Conservation (phyloP, 805 yeast genomes). For the Monosporozyma unispora region DNA sequence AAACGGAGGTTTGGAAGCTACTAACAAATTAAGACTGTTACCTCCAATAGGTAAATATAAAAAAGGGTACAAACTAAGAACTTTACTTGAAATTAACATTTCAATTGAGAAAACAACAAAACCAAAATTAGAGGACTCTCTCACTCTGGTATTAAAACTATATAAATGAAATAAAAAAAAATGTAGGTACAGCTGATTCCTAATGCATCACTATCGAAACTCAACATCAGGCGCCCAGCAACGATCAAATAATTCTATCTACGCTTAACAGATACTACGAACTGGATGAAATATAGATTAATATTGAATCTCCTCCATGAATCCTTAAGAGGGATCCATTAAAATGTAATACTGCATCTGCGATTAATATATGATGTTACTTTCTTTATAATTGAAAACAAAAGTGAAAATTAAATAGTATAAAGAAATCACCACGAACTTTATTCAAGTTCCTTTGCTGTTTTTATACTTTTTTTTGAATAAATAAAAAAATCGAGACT, state of each 20-base stretch:
- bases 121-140: too few species aligned
- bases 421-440: not conserved
- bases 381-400: constrained; percentile 6
- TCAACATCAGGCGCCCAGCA: constrained; percentile 38
- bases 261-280: constrained; percentile 20
- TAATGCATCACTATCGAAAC: constrained; percentile 25
- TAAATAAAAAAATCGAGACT: too few species aligned
- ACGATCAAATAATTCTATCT: constrained; percentile 27
- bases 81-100: too few species aligned
- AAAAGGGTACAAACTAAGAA: too few species aligned
- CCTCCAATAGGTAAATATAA: too few species aligned
- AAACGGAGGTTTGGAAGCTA: not conserved
- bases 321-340: constrained; percentile 9
- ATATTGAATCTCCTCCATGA: constrained; percentile 10
- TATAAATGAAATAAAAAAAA: constrained; percentile 2
- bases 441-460: not conserved
- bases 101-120: too few species aligned
- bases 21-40: too few species aligned
- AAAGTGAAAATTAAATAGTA: not conserved
- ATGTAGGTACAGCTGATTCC: constrained; percentile 37
- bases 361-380: constrained; percentile 27
- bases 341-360: constrained; percentile 10
- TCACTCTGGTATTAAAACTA: not conserved
- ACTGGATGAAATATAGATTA: constrained; percentile 10
- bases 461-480: not conserved